A percentile compares a stretch with the other conserved stretches of the same genome.
These are phyloP conservation scores for Phytophthora fragariae DNA, from an alignment of 352 stramenopile species.

Conservation along the genomic window DNA sequence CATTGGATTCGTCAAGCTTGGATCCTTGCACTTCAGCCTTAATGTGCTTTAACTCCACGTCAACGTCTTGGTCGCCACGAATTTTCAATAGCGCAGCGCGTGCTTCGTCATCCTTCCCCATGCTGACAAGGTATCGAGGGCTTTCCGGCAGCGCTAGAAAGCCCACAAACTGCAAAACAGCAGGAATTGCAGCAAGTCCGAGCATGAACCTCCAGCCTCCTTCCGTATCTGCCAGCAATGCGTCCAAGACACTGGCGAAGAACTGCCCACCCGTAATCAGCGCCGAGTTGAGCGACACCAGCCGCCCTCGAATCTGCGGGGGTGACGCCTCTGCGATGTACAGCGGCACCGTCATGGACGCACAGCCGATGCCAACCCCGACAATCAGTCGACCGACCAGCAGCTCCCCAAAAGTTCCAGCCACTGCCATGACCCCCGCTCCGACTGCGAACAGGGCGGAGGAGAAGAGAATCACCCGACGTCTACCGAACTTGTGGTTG, in stretches of 20 bases:
- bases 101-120: conserved; percentile 52
- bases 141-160: conserved; percentile 77
- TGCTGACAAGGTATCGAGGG: conserved; percentile 64
- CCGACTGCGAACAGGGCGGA: conserved; percentile 72
- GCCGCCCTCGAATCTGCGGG: conserved; percentile 60
- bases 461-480: conserved; percentile 70
- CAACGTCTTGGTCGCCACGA: conserved; percentile 59
- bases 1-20: conserved; percentile 31
- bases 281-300: conserved; percentile 85
- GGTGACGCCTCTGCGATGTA: conserved; percentile 85
- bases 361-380: conserved; percentile 71
- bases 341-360: conserved; percentile 80
- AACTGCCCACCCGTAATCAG: conserved; percentile 82
- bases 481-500: conserved; percentile 69
- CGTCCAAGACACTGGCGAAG: conserved; percentile 74
- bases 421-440: conserved; percentile 65
- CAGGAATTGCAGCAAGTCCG: conserved; percentile 70
- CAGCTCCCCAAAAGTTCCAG: conserved; percentile 56
- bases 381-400: conserved; percentile 69
- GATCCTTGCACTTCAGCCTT: conserved; percentile 52
- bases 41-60: conserved; percentile 65
- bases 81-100: conserved; percentile 57
- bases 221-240: conserved; percentile 54
- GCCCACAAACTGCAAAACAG: conserved; percentile 67
- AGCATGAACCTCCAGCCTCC: conserved; percentile 88